Evolutionary conservation across 139 green algal species (phyloP), one percentile per base, ranked within the genome.

Genomic region (Parachlorella kessleri): DNA sequence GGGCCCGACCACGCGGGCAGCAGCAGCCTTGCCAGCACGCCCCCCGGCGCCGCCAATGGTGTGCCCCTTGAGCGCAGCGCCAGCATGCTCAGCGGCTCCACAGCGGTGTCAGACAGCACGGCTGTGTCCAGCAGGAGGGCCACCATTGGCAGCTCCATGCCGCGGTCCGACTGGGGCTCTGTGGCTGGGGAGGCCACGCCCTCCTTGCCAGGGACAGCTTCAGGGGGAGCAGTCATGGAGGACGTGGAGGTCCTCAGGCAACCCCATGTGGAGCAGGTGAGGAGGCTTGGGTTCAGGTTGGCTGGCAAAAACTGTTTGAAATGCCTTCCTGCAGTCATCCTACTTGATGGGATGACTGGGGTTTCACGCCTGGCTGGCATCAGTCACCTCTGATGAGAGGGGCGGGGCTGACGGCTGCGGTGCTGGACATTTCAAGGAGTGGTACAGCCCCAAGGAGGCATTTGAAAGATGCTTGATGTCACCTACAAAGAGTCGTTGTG

Each of bases 111-210:
- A 37, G 75, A 78, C 59, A 66, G 39, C 79, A 84, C 69, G 2
- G 48, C 75, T 35, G 70, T 71, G 8, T 79, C 59, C 75, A 70
- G 42, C 66, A 32, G 75, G 42, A 65, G 70, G 33, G 75, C 75
- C 75, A 80, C 75, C 1, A 30, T 80, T 30, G 75, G 66, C 41
- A 75, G 66, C 65, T 75, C 66, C 33, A 73, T 80, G 41, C 75
- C 66, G 26, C 63, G 63, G 9, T 69, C 63, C 24, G 63, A 69
- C 63, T 59, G 48, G 24, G 63, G 63, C 24, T 68, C 63, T 14
- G 24, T 33, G 63, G 63, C 63, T 14, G 63, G 63, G n/a, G 63
- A 68, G 24, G 24, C 48, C n/a, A n/a, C n/a, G n/a, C n/a, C n/a
- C n/a, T n/a, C n/a, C n/a, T n/a, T n/a, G n/a, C n/a, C n/a, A n/a